Evolutionary conservation across 2,329 filamentous ascomycete genomes (phyloP).

Genomic region (Trichoderma koningii): DNA sequence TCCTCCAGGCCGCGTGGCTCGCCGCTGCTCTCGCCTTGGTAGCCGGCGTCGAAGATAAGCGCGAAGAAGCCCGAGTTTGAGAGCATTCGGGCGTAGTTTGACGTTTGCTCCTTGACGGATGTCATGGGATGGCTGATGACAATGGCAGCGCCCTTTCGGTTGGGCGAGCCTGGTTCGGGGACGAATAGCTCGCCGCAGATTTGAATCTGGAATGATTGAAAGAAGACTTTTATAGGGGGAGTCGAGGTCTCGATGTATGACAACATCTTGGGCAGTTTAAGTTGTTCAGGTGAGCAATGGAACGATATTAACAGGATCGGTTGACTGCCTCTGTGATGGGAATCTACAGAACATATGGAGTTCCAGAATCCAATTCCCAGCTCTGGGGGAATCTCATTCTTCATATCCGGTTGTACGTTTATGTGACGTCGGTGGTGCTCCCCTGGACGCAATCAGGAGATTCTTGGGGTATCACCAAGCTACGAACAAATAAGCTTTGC

Average conservation of each 20-base stretch:
- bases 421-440: conserved; percentile 23
- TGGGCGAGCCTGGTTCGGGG: conserved; percentile 7
- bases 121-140: conserved; percentile 39
- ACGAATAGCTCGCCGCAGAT: conserved; percentile 24
- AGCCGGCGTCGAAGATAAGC: conserved; percentile 43
- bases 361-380: neutral
- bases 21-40: conserved; percentile 43
- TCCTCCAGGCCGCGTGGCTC: conserved; percentile 43
- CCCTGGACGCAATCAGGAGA: neutral
- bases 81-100: conserved; percentile 39
- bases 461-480: neutral
- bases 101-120: conserved; percentile 44
- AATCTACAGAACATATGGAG: too few relatives aligned
- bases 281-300: too few relatives aligned
- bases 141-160: conserved; percentile 29
- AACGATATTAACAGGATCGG: too few relatives aligned
- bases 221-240: conserved; percentile 19
- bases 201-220: conserved; percentile 14
- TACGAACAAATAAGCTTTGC: conserved; percentile 6
- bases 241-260: conserved; percentile 10
- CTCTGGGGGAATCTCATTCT: too few relatives aligned
- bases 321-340: too few relatives aligned
- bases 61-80: conserved; percentile 38
- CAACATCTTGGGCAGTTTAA: neutral
- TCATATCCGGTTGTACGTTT: neutral